Evolutionary conservation across 1,284 basidiomycete species (phyloP).

Genomic region (Vanrija sp.): DNA sequence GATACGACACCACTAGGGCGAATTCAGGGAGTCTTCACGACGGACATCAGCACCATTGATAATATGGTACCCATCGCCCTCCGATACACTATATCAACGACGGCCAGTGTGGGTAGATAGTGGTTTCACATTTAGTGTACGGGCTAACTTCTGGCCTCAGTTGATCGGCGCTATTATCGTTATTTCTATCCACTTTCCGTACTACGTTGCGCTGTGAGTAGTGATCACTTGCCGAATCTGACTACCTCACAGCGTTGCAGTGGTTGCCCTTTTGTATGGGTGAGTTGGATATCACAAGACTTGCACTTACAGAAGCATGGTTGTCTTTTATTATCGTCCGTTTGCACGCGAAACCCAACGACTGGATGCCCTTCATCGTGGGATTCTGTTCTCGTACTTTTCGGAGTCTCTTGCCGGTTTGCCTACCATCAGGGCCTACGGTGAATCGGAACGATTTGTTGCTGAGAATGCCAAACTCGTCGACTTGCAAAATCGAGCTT

Average conservation of each 20-base stretch:
- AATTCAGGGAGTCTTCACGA: neutral
- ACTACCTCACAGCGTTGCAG: no score
- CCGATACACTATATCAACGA: neutral
- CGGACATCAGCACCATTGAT: conserved; percentile 6
- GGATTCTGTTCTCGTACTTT: conserved; percentile 76
- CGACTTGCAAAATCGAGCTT: conserved; percentile 85
- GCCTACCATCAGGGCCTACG: conserved; percentile 82
- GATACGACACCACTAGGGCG: conserved; percentile 66
- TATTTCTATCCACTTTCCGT: conserved; percentile 23
- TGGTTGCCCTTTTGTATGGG: no score
- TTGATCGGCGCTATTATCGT: conserved; percentile 3
- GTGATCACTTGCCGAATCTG: no score
- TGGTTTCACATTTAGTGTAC: conserved; percentile 11
- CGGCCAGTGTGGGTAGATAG: no score
- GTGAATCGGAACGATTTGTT: conserved; percentile 65
- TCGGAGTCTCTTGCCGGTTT: conserved; percentile 80
- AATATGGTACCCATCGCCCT: neutral
- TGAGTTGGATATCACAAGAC: neutral
- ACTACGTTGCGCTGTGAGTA: conserved; percentile 13
- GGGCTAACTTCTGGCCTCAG: conserved; percentile 10
- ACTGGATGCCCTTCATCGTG: conserved; percentile 45
- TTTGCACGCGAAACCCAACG: conserved; percentile 84
- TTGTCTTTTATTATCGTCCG: conserved; percentile 82
- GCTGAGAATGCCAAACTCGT: conserved; percentile 69
- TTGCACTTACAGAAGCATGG: conserved; percentile 53